phyloP scores from a whole-genome alignment of 345 rosid species.

The Dipteronia dyeriana region DNA sequence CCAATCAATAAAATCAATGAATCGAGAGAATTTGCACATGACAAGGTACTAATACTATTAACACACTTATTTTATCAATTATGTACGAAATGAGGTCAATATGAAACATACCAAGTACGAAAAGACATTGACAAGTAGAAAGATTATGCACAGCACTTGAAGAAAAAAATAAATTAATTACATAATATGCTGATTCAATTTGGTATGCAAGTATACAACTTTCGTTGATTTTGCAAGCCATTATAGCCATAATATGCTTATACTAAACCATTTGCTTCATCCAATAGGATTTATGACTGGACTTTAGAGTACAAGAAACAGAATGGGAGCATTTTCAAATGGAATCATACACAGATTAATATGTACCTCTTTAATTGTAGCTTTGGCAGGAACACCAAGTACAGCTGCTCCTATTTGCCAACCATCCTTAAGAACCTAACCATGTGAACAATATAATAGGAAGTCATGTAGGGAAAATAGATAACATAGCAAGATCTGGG shows the following conservation, averaged over 20 bases:
- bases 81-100: neutral
- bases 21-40: neutral
- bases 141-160: neutral
- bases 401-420: constrained; percentile 84
- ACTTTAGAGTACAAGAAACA: neutral
- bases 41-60: neutral
- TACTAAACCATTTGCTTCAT: neutral
- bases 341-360: neutral
- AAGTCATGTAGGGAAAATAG: constrained; percentile 9
- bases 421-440: constrained; percentile 80
- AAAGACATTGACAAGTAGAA: neutral
- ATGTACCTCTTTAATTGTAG: constrained; percentile 93
- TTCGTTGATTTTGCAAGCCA: neutral
- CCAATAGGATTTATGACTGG: neutral
- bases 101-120: neutral
- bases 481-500: neutral
- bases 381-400: constrained; percentile 93
- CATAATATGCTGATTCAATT: neutral
- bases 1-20: neutral
- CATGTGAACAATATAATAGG: constrained; percentile 13
- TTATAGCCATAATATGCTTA: neutral
- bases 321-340: neutral
- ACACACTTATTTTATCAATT: neutral
- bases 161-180: too few species aligned
- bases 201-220: neutral